Conservation (phyloP, 2,329 filamentous ascomycete genomes). For the Fusarium neocosmosporiellum region DNA sequence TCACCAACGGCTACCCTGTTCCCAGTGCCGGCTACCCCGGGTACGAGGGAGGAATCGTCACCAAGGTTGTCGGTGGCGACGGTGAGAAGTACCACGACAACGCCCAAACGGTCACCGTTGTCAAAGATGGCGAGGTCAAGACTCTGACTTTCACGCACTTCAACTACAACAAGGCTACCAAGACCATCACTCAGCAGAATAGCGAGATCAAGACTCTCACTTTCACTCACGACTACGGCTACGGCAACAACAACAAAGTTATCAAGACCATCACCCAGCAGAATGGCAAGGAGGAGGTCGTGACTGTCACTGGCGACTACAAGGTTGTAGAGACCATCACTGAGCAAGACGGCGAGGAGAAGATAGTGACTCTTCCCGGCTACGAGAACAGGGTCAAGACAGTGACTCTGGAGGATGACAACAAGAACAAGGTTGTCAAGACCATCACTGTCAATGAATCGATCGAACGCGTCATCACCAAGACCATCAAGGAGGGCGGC, state of each 20-base stretch:
- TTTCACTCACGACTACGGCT: background rate
- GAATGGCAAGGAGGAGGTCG: background rate
- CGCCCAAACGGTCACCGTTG: constrained; percentile 27
- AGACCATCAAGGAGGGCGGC: constrained; percentile 39
- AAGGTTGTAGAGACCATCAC: constrained; percentile 26
- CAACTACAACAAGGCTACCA: constrained; percentile 9
- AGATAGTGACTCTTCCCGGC: constrained; percentile 14
- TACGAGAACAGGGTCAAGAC: constrained; percentile 19
- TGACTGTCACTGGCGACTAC: constrained; percentile 6
- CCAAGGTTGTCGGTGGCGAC: constrained; percentile 13
- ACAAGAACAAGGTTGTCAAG: constrained; percentile 25
- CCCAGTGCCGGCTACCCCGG: constrained; percentile 20
- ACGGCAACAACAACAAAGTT: constrained; percentile 2
- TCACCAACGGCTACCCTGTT: constrained; percentile 17
- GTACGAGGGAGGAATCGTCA: constrained; percentile 18
- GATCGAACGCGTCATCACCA: constrained; percentile 30
- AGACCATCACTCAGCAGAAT: constrained; percentile 28
- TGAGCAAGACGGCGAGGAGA: constrained; percentile 25
- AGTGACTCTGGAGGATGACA: constrained; percentile 24
- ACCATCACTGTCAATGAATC: constrained; percentile 31
- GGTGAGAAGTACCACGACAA: constrained; percentile 3
- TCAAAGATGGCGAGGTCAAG: constrained; percentile 31
- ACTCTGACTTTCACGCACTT: constrained; percentile 28
- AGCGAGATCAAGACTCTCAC: constrained; percentile 30
- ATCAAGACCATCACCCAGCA: constrained; percentile 22